Evolutionary conservation across 2,329 filamentous ascomycete genomes (phyloP).

Genomic region (Cercospora zeae-maydis): DNA sequence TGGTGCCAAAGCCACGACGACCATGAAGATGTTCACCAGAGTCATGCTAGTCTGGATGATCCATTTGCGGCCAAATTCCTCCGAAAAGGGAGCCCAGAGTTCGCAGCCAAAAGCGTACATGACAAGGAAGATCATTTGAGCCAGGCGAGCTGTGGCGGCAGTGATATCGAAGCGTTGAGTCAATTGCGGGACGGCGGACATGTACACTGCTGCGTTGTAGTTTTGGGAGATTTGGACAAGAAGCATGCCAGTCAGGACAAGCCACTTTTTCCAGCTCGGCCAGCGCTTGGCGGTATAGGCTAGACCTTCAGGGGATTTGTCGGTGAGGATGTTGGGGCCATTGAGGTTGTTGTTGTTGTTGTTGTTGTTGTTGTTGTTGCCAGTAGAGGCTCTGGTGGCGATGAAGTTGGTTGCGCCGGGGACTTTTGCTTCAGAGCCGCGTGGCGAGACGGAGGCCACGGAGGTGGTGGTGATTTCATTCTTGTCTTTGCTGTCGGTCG

Average conservation of each 20-base stretch:
- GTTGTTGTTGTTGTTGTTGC: not conserved
- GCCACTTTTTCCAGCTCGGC: constrained; percentile 51
- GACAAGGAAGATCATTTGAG: constrained; percentile 75
- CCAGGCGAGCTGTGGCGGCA: constrained; percentile 64
- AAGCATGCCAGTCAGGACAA: constrained; percentile 51
- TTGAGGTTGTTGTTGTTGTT: no score
- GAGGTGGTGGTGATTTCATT: not conserved
- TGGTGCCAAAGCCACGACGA: constrained; percentile 52
- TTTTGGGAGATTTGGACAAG: constrained; percentile 56
- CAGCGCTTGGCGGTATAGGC: constrained; percentile 29
- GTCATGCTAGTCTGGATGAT: constrained; percentile 70
- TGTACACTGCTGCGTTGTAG: constrained; percentile 53
- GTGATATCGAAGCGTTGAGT: constrained; percentile 65
- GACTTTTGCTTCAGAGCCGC: not conserved
- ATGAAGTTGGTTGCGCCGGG: not conserved
- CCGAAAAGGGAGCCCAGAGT: constrained; percentile 83
- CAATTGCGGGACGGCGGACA: constrained; percentile 56
- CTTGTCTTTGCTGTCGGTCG: not conserved
- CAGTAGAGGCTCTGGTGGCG: not conserved
- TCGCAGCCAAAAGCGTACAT: constrained; percentile 83
- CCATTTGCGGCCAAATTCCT: constrained; percentile 74
- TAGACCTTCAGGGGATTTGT: not conserved
- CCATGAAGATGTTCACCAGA: constrained; percentile 73
- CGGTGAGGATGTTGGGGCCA: not conserved
- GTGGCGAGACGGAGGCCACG: not conserved